Evolutionary conservation across 495 filamentous ascomycete genomes (phyloP).

Genomic region (Chaetomium fimeti): DNA sequence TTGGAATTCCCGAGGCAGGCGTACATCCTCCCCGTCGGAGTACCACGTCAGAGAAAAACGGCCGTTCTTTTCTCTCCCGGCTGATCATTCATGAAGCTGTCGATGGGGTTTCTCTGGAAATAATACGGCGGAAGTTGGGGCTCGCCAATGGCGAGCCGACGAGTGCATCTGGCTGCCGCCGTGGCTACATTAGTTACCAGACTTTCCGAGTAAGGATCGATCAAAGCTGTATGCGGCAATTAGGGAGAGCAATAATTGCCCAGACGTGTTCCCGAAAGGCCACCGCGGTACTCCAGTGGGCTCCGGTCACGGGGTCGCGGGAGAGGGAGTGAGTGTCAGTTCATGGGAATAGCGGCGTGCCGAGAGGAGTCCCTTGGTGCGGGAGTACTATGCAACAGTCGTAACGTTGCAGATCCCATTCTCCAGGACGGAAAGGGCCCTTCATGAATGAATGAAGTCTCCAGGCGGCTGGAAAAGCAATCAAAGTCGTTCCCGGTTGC

Average conservation of each 20-base stretch:
- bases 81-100: neutral
- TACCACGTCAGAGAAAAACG: neutral
- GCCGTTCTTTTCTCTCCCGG: neutral
- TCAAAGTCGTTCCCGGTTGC: constrained; percentile 32
- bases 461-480: constrained; percentile 28
- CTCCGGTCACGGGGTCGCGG: neutral
- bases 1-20: neutral
- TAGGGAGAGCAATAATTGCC: neutral
- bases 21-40: neutral
- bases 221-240: neutral
- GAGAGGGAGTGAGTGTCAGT: neutral
- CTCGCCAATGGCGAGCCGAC: neutral
- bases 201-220: neutral
- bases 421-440: constrained; percentile 28
- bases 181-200: neutral
- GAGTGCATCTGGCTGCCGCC: neutral
- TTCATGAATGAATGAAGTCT: constrained; percentile 12
- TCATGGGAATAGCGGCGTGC: neutral
- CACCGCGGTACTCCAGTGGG: neutral
- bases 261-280: neutral
- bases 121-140: too few relatives aligned
- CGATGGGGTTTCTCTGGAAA: neutral
- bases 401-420: constrained; percentile 35
- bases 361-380: neutral
- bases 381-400: constrained; percentile 10